These are phyloP conservation scores for Peniophora sp. DNA, from an alignment of 1,284 basidiomycete species.

Conservation along the genomic window DNA sequence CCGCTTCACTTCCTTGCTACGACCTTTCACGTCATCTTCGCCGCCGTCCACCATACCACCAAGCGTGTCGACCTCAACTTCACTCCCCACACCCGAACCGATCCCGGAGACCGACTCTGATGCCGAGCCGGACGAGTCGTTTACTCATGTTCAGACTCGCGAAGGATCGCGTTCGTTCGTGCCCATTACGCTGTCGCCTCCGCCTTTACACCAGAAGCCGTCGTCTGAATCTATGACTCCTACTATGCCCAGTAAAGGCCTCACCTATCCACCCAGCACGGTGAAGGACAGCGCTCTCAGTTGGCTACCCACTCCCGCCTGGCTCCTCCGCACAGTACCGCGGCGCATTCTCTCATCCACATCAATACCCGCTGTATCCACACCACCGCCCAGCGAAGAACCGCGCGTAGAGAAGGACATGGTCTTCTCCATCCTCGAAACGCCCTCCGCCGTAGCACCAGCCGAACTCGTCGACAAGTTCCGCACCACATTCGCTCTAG, in stretches of 20 bases:
- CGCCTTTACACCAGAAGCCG: slow-evolving; percentile 4
- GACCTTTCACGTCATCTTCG: slow-evolving; percentile 53
- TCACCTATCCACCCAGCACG: slow-evolving; percentile 1
- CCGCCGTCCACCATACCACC: slow-evolving; percentile 15
- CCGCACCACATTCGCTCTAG: slow-evolving; percentile 71
- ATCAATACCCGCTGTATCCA: slow-evolving; percentile 24
- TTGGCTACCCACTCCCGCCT: neutral
- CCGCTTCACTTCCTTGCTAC: slow-evolving; percentile 51
- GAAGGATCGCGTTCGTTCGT: slow-evolving; percentile 45
- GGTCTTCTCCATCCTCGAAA: slow-evolving; percentile 70
- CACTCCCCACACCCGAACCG: neutral
- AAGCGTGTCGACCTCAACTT: neutral
- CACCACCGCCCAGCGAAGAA: slow-evolving; percentile 37
- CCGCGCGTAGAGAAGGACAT: slow-evolving; percentile 18
- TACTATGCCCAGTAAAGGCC: slow-evolving; percentile 16
- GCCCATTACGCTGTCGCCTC: slow-evolving; percentile 39
- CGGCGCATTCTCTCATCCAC: slow-evolving; percentile 23
- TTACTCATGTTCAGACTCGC: slow-evolving; percentile 59
- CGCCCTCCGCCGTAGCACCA: slow-evolving; percentile 54
- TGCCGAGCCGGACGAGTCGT: slow-evolving; percentile 39
- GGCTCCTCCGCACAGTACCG: slow-evolving; percentile 6
- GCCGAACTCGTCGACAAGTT: slow-evolving; percentile 70
- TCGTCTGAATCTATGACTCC: slow-evolving; percentile 6
- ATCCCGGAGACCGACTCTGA: neutral
- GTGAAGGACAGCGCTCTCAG: neutral